Percentiles rank a stretch among this genome's conserved stretches.
These are phyloP conservation scores for Thalassiosira delicatula DNA, from an alignment of 352 stramenopile species.

Conservation along the genomic window DNA sequence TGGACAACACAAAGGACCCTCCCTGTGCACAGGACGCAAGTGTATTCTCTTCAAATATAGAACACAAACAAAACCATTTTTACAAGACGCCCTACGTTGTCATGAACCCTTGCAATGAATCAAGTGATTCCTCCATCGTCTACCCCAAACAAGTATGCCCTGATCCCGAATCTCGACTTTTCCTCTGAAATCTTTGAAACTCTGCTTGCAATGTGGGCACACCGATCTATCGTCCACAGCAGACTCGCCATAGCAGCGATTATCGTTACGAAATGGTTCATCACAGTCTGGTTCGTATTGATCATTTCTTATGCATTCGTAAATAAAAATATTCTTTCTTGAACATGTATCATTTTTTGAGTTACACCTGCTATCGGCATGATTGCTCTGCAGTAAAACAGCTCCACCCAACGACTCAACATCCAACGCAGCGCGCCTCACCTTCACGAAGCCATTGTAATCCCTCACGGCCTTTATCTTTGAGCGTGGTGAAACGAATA, in stretches of 20 bases:
- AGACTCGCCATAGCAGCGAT: no score
- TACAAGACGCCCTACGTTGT: no score
- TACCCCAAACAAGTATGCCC: slow-evolving; percentile 64
- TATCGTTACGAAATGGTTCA: slow-evolving; percentile 27
- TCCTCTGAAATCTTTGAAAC: slow-evolving; percentile 68
- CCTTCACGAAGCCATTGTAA: slow-evolving; percentile 68
- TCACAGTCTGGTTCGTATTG: slow-evolving; percentile 50
- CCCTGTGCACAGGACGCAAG: no score
- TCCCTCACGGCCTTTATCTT: slow-evolving; percentile 72
- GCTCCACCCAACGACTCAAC: no score
- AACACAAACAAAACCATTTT: no score
- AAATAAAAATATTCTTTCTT: slow-evolving; percentile 58
- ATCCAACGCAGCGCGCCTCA: slow-evolving; percentile 39
- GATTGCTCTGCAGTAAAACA: slow-evolving; percentile 45
- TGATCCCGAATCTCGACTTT: slow-evolving; percentile 60
- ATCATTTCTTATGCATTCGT: slow-evolving; percentile 68
- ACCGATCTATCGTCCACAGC: slow-evolving; percentile 44
- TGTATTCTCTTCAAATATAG: no score
- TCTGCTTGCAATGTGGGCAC: slow-evolving; percentile 64
- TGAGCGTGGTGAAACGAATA: slow-evolving; percentile 69
- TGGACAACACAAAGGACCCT: no score
- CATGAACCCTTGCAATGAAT: slow-evolving; percentile 76
- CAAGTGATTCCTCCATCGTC: slow-evolving; percentile 68
- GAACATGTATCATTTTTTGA: slow-evolving; percentile 2
- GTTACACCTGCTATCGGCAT: no score